Conservation (phyloP, 2,329 filamentous ascomycete genomes). For the Byssothecium circinans region DNA sequence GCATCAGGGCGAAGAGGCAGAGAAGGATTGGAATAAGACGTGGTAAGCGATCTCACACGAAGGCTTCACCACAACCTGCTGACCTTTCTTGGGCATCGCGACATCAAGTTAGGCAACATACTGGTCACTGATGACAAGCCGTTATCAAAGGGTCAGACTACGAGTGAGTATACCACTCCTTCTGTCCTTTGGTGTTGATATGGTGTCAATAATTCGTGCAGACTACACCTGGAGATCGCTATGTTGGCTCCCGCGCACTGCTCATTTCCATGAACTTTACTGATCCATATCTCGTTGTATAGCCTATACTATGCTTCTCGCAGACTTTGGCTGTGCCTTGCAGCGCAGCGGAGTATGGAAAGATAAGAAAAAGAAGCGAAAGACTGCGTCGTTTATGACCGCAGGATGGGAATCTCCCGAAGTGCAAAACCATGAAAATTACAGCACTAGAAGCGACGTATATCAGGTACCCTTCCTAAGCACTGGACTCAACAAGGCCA, state of each 20-base stretch:
- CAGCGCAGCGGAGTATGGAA: conserved; percentile 1
- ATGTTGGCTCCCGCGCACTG: too few species aligned
- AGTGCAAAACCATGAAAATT: background rate
- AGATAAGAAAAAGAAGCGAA: background rate
- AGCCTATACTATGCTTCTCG: conserved; percentile 2
- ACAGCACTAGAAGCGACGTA: conserved; percentile 2
- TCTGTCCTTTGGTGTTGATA: too few species aligned
- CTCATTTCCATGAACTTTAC: background rate
- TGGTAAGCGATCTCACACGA: conserved; percentile 1
- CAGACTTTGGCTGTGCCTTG: conserved; percentile 11
- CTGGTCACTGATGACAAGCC: background rate
- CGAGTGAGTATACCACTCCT: background rate
- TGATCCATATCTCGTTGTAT: background rate
- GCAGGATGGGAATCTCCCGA: background rate
- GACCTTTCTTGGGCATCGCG: conserved; percentile 1
- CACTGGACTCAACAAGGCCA: background rate
- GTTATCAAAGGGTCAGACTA: conserved; percentile 2
- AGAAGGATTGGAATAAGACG: conserved; percentile 4
- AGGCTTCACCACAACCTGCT: background rate
- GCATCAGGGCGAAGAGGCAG: background rate
- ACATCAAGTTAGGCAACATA: conserved; percentile 11
- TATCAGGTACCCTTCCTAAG: conserved; percentile 1
- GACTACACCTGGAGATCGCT: too few species aligned
- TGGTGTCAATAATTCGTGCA: too few species aligned
- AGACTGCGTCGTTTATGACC: background rate